Conservation (phyloP, 1,284 basidiomycete genomes). For the Apiotrichum gamsii region DNA sequence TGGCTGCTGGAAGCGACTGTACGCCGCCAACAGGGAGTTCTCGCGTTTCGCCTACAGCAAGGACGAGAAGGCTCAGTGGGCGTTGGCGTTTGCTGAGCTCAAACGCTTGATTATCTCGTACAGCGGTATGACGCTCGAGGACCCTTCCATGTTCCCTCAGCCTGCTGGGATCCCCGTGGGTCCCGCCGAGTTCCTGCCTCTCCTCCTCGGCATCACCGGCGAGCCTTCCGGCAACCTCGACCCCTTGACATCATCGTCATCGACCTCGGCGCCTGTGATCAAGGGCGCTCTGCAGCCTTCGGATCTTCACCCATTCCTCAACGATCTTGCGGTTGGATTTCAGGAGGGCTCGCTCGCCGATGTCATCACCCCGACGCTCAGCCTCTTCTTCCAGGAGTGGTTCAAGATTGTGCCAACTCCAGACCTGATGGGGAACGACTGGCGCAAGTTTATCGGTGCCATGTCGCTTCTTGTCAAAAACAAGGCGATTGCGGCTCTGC, state of each 20-base stretch:
- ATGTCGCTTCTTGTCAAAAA: slow-evolving; percentile 71
- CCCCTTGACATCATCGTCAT: slow-evolving; percentile 51
- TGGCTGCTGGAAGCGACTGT: slow-evolving; percentile 81
- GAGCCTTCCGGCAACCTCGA: slow-evolving; percentile 46
- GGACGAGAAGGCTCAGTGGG: slow-evolving; percentile 59
- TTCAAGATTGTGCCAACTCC: slow-evolving; percentile 40
- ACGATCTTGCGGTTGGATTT: slow-evolving; percentile 49
- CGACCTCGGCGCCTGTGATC: neutral
- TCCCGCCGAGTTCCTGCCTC: slow-evolving; percentile 65
- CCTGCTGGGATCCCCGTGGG: slow-evolving; percentile 66
- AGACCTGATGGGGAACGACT: slow-evolving; percentile 51
- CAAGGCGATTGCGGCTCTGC: slow-evolving; percentile 74
- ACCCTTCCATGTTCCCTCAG: slow-evolving; percentile 87
- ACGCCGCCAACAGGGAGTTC: slow-evolving; percentile 55
- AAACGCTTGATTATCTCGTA: slow-evolving; percentile 82
- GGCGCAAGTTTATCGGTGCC: slow-evolving; percentile 80
- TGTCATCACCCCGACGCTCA: slow-evolving; percentile 49
- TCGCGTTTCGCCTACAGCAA: slow-evolving; percentile 62
- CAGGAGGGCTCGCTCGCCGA: slow-evolving; percentile 45
- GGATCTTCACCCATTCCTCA: slow-evolving; percentile 49
- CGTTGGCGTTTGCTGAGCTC: slow-evolving; percentile 61
- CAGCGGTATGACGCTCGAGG: slow-evolving; percentile 79
- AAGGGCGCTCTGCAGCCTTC: slow-evolving; percentile 33
- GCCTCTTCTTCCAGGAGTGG: slow-evolving; percentile 47
- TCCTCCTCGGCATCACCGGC: slow-evolving; percentile 61